Percentiles rank a stretch among this genome's conserved stretches.
These are phyloP conservation scores for Citrus sinensis DNA, from an alignment of 345 rosid species.

Conservation along the genomic window DNA sequence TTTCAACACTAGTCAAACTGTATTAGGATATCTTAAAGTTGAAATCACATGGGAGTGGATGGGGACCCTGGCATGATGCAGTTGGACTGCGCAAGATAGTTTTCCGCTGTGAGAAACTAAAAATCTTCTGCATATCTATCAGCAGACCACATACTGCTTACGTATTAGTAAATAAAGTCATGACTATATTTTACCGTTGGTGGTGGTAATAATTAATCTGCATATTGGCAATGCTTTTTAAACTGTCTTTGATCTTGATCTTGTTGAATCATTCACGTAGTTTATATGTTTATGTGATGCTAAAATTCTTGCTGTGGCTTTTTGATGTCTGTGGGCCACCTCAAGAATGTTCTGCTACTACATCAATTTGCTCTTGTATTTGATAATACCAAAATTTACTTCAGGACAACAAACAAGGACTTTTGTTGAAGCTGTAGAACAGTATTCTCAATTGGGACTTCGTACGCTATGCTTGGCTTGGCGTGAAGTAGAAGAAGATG, in stretches of 20 bases:
- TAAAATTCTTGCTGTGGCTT: background rate
- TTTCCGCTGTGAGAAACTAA: no score
- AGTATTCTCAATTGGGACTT: constrained; percentile 86
- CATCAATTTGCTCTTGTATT: background rate
- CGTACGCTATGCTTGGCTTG: constrained; percentile 97
- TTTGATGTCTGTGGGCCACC: background rate
- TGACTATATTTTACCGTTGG: background rate
- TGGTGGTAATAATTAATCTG: background rate
- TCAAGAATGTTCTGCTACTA: constrained; percentile 3
- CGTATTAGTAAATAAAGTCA: background rate
- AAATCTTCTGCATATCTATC: no score
- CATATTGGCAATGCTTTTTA: background rate
- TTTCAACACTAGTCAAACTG: no score
- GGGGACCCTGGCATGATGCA: no score
- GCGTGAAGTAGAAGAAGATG: constrained; percentile 80
- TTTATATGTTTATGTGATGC: background rate
- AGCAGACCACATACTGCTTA: background rate
- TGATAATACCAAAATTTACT: constrained; percentile 17
- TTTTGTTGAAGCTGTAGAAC: constrained; percentile 82
- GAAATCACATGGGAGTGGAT: no score
- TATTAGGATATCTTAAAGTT: no score
- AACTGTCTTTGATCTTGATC: background rate
- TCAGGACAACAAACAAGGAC: constrained; percentile 89
- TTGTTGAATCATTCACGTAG: background rate
- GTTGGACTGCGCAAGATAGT: no score